Evolutionary conservation across 2,329 filamentous ascomycete genomes (phyloP).

Genomic region (Fusarium musae): DNA sequence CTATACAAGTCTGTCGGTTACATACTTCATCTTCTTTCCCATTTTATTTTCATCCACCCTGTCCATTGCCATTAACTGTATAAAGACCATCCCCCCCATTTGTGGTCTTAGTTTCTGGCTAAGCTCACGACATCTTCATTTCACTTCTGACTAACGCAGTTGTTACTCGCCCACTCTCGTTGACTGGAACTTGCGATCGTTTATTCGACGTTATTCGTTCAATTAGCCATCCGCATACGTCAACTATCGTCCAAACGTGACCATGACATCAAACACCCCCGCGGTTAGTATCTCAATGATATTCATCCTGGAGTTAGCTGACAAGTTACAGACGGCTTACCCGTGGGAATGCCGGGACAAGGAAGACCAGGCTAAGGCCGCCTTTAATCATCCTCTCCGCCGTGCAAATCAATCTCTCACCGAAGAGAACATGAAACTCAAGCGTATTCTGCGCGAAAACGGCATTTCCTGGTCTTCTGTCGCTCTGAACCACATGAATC

Average conservation of each 20-base stretch:
- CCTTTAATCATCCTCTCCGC: constrained; percentile 62
- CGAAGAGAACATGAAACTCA: constrained; percentile 62
- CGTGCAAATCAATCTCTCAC: constrained; percentile 56
- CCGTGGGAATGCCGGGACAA: constrained; percentile 65
- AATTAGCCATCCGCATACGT: constrained; percentile 3
- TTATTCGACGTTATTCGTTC: constrained; percentile 6
- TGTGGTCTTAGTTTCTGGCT: background rate
- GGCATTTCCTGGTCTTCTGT: constrained; percentile 62
- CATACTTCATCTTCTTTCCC: background rate
- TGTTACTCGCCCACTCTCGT: background rate
- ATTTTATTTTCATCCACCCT: background rate
- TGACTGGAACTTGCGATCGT: background rate
- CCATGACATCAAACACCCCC: constrained; percentile 36
- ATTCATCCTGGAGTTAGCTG: constrained; percentile 3
- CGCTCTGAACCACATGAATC: constrained; percentile 49
- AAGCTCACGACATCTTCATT: background rate
- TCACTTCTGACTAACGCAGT: background rate
- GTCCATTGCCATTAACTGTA: background rate
- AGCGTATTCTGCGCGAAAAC: constrained; percentile 63
- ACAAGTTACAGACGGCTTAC: constrained; percentile 45
- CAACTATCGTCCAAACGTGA: constrained; percentile 11
- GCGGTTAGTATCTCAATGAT: constrained; percentile 29
- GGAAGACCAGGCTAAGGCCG: constrained; percentile 60
- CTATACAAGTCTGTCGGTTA: background rate
- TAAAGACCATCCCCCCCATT: background rate